A percentile compares a stretch with the other conserved stretches of the same genome.
Conservation (phyloP, 2,329 filamentous ascomycete species). For the Colletotrichum limetticola region DNA sequence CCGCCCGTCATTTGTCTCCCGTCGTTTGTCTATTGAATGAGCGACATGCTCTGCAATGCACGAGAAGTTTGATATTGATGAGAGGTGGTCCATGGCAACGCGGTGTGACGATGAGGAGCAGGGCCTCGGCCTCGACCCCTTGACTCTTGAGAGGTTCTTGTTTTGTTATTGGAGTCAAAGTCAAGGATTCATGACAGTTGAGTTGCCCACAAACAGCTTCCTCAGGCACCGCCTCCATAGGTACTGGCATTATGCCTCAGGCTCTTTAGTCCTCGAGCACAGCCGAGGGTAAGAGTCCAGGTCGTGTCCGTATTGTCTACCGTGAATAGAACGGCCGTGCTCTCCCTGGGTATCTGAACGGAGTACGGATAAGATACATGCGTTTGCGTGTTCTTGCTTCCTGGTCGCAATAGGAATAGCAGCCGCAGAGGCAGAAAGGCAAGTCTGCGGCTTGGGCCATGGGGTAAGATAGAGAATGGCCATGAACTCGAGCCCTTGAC, state of each 20-base stretch:
- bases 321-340: not conserved
- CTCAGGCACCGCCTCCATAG: not conserved
- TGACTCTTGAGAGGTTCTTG: not conserved
- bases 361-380: not conserved
- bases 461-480: not conserved
- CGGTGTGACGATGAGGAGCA: not conserved
- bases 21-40: not conserved
- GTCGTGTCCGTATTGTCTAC: not conserved
- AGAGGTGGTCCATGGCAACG: not conserved
- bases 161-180: not conserved
- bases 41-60: not conserved
- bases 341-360: not conserved
- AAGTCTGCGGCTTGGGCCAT: not conserved
- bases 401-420: not conserved
- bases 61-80: conserved; percentile 16
- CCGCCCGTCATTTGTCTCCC: not conserved
- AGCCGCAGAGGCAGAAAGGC: not conserved
- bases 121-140: not conserved
- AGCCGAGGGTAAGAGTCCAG: too few relatives aligned
- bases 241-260: not conserved
- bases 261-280: not conserved
- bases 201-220: not conserved
- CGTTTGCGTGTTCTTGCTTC: not conserved
- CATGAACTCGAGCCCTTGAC: not conserved
- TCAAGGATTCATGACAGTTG: not conserved